A percentile compares a stretch with the other conserved stretches of the same genome.
Evolutionary conservation across 2,329 filamentous ascomycete species (phyloP).

Genomic region (Pseudogymnoascus sp.): DNA sequence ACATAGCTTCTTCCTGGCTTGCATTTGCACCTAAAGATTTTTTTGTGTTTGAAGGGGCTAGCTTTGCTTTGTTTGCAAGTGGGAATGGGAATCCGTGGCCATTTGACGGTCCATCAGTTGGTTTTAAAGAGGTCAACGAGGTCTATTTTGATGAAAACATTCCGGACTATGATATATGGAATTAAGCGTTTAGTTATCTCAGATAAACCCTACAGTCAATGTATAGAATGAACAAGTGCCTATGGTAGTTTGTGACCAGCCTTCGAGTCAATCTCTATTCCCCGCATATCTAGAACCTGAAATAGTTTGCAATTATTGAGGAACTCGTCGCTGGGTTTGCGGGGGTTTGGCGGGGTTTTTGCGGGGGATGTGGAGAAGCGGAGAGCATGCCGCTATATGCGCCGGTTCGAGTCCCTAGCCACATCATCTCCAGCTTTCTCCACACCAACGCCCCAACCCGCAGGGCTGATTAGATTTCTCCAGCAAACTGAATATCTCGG

Average conservation of each 20-base stretch:
- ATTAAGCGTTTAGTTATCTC: neutral
- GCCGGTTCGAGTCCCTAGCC: neutral
- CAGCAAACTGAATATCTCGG: neutral
- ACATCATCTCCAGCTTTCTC: neutral
- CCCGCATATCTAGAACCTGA: neutral
- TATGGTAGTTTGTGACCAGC: neutral
- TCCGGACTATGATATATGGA: constrained; percentile 14
- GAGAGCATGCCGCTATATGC: neutral
- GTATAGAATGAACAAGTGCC: neutral
- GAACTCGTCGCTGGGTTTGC: neutral
- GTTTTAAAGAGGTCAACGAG: constrained; percentile 18
- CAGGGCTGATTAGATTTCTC: neutral
- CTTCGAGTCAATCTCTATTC: neutral
- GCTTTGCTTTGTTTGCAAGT: constrained; percentile 20
- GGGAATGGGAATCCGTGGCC: constrained; percentile 22
- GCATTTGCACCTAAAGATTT: constrained; percentile 19
- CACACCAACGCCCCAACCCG: neutral
- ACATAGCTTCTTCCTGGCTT: constrained; percentile 16
- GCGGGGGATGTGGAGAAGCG: neutral
- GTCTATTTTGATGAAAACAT: constrained; percentile 13
- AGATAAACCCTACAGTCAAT: neutral
- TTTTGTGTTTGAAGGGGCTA: constrained; percentile 19
- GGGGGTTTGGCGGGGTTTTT: neutral
- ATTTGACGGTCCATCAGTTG: constrained; percentile 15
- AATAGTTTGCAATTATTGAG: neutral